Percentiles rank a stretch among this genome's conserved stretches.
phyloP scores from a whole-genome alignment of 495 filamentous ascomycete genomes.

The Hypoxylon fuscum region DNA sequence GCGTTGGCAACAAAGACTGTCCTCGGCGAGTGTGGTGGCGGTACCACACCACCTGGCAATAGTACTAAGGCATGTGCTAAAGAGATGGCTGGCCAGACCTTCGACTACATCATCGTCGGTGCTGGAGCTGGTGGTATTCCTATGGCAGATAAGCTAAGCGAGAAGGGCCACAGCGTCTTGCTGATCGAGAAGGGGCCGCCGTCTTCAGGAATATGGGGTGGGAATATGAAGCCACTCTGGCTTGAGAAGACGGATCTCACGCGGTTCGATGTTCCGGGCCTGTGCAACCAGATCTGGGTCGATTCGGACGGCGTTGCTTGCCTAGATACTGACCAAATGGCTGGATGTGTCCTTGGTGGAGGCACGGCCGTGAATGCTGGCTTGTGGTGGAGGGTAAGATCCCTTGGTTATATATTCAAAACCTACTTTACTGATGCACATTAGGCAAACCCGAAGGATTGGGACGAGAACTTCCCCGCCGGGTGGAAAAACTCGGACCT shows the following conservation, averaged over 20 bases:
- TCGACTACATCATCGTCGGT: conserved; percentile 76
- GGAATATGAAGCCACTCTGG: conserved; percentile 68
- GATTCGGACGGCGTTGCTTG: conserved; percentile 72
- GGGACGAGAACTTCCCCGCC: conserved; percentile 75
- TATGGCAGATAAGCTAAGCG: conserved; percentile 70
- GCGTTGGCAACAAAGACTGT: conserved; percentile 49
- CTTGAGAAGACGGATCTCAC: conserved; percentile 74
- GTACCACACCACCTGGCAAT: conserved; percentile 25
- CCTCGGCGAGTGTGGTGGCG: conserved; percentile 49
- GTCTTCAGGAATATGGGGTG: conserved; percentile 67
- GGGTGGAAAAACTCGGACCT: conserved; percentile 78
- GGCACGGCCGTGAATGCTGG: conserved; percentile 78
- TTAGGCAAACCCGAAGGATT: conserved; percentile 64
- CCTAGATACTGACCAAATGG: conserved; percentile 76
- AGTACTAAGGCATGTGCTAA: conserved; percentile 45
- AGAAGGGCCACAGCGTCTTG: conserved; percentile 84
- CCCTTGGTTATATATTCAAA: conserved; percentile 9
- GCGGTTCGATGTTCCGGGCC: conserved; percentile 80
- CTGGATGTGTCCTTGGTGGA: conserved; percentile 81
- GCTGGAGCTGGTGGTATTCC: conserved; percentile 73
- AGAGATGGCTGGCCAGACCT: conserved; percentile 54
- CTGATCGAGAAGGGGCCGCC: conserved; percentile 76
- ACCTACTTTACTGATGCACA: conserved; percentile 6
- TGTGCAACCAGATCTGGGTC: conserved; percentile 76
- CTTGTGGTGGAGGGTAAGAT: conserved; percentile 61